Conservation (phyloP, 805 yeast species). For the Candida suzukii region DNA sequence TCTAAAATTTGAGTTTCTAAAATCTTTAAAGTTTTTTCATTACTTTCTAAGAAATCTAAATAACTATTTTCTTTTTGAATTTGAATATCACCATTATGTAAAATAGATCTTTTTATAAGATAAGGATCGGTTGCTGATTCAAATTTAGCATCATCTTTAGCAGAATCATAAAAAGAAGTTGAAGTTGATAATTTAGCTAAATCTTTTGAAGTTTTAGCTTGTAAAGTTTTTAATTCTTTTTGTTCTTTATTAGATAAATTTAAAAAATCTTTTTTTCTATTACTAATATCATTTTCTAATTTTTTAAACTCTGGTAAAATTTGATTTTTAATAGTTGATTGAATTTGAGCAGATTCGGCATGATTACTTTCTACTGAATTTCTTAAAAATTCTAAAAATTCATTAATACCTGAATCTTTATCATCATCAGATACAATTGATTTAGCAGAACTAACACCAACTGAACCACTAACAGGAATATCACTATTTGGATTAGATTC, state of each 20-base stretch:
- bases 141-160: constrained; percentile 12
- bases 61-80: constrained; percentile 38
- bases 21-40: constrained; percentile 32
- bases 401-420: constrained; percentile 14
- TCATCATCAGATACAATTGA: neutral
- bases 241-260: constrained; percentile 28
- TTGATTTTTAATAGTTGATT: constrained; percentile 26
- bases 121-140: constrained; percentile 41
- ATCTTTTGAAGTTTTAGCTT: constrained; percentile 25
- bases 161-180: constrained; percentile 11
- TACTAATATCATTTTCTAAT: constrained; percentile 30
- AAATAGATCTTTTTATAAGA: constrained; percentile 30
- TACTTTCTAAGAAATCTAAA: constrained; percentile 33
- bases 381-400: constrained; percentile 20
- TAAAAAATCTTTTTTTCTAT: constrained; percentile 35
- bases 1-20: constrained; percentile 37
- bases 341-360: constrained; percentile 31
- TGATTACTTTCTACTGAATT: constrained; percentile 23
- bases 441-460: constrained; percentile 5
- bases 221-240: constrained; percentile 31
- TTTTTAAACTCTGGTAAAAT: constrained; percentile 38
- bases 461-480: constrained; percentile 19
- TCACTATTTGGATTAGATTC: constrained; percentile 18
- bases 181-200: constrained; percentile 15
- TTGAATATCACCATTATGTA: constrained; percentile 32